Percentiles rank a stretch among this genome's conserved stretches.
Evolutionary conservation across 495 filamentous ascomycete species (phyloP).

Genomic region (Tricharina praecox): DNA sequence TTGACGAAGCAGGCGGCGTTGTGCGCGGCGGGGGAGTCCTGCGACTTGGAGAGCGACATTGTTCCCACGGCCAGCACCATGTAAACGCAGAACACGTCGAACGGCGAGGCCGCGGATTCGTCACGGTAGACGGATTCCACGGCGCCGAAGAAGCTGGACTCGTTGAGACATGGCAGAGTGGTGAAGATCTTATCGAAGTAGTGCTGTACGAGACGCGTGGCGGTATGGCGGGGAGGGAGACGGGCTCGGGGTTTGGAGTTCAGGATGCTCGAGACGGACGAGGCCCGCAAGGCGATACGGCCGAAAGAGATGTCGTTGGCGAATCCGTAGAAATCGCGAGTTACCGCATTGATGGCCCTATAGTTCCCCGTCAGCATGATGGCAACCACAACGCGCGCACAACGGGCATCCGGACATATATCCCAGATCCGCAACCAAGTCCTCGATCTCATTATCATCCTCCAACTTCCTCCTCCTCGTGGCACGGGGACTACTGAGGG

Average conservation of each 20-base stretch:
- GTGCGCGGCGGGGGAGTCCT: constrained; percentile 23
- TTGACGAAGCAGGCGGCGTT: constrained; percentile 27
- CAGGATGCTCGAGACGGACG: constrained; percentile 37
- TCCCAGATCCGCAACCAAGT: constrained; percentile 66
- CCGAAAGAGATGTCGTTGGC: constrained; percentile 73
- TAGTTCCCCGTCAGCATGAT: not conserved
- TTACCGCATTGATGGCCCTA: constrained; percentile 80
- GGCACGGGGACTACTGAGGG: not conserved
- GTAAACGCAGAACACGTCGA: constrained; percentile 70
- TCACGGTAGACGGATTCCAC: constrained; percentile 63
- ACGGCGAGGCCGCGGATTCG: constrained; percentile 44
- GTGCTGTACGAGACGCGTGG: constrained; percentile 51
- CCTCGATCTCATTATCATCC: constrained; percentile 62
- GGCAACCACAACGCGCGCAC: not conserved
- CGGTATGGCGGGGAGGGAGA: constrained; percentile 49
- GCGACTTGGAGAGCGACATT: constrained; percentile 48
- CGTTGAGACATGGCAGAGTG: constrained; percentile 63
- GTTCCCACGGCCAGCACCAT: constrained; percentile 76
- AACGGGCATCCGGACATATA: constrained; percentile 41
- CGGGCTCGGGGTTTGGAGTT: constrained; percentile 33
- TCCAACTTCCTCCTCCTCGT: constrained; percentile 28
- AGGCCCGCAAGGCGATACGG: constrained; percentile 54
- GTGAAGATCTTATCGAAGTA: constrained; percentile 68
- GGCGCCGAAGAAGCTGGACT: constrained; percentile 54
- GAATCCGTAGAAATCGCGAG: constrained; percentile 78